A percentile compares a stretch with the other conserved stretches of the same genome.
Evolutionary conservation across 73 alveolate species (phyloP).

Genomic region (Symbiodinium natans): DNA sequence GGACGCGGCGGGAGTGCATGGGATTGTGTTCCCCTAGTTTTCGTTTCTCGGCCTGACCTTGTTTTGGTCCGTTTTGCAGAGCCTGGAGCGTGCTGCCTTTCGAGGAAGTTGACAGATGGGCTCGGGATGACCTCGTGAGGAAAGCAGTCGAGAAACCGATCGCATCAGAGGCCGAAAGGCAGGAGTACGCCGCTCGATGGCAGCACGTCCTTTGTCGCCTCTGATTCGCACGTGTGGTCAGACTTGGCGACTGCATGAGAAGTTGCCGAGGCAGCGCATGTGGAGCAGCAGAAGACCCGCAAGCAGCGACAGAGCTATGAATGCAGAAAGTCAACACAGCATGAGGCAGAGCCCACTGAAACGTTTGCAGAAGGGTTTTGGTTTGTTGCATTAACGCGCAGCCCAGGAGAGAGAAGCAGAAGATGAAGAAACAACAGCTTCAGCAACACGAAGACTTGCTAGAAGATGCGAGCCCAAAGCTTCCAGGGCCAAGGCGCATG

Average conservation of each 20-base stretch:
- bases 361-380: background rate
- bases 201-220: background rate
- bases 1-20: too few species aligned
- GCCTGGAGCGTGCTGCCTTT: background rate
- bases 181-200: conserved; percentile 34
- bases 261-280: conserved; percentile 57
- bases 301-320: conserved; percentile 61
- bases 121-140: conserved; percentile 75
- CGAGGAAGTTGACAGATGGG: conserved; percentile 93
- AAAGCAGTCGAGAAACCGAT: conserved; percentile 77
- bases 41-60: background rate
- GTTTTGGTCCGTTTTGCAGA: background rate
- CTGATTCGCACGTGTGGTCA: too few species aligned
- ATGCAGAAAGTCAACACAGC: background rate
- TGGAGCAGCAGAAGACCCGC: conserved; percentile 91
- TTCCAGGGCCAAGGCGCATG: conserved; percentile 47
- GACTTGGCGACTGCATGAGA: too few species aligned
- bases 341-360: background rate
- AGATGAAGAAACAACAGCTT: conserved; percentile 26
- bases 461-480: background rate
- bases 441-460: background rate
- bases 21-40: too few species aligned
- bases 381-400: background rate
- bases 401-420: conserved; percentile 67
- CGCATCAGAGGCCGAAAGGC: conserved; percentile 81